phyloP scores from a whole-genome alignment of 208 protist genomes.

The Acanthamoeba sp. region DNA sequence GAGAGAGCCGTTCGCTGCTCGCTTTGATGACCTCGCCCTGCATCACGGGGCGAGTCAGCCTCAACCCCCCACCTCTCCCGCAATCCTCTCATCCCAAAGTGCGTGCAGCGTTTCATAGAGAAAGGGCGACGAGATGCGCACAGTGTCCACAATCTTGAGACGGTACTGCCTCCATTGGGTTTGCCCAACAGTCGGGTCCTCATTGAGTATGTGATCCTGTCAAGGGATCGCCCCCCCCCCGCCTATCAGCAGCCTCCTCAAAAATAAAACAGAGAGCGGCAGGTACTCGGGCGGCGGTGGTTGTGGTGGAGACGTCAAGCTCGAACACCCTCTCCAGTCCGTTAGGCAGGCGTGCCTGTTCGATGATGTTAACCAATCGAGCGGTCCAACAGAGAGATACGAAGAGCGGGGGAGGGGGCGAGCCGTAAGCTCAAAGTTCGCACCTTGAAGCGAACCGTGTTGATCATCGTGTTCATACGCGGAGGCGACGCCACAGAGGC shows the following conservation, averaged over 20 bases:
- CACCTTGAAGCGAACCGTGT: not conserved
- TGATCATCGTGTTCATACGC: not conserved
- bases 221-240: not conserved
- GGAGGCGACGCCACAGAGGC: not conserved
- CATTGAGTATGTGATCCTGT: conserved; percentile 27
- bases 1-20: not conserved
- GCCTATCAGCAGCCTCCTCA: not conserved
- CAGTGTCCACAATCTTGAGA: conserved; percentile 15
- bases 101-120: not conserved
- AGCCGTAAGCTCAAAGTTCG: not conserved
- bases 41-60: not conserved
- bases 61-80: not conserved
- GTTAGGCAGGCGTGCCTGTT: conserved; percentile 13
- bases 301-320: not conserved
- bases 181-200: conserved; percentile 16
- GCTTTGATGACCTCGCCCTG: conserved; percentile 37
- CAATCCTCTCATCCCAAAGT: not conserved
- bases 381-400: not conserved
- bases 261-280: not conserved
- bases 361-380: not conserved
- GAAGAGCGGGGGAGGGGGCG: too few relatives aligned
- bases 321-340: conserved; percentile 24
- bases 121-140: not conserved
- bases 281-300: not conserved
- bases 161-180: not conserved